Evolutionary conservation across 306 rosid species (phyloP), one percentile per base, ranked within the genome.

Genomic region (Calophaca sinica): DNA sequence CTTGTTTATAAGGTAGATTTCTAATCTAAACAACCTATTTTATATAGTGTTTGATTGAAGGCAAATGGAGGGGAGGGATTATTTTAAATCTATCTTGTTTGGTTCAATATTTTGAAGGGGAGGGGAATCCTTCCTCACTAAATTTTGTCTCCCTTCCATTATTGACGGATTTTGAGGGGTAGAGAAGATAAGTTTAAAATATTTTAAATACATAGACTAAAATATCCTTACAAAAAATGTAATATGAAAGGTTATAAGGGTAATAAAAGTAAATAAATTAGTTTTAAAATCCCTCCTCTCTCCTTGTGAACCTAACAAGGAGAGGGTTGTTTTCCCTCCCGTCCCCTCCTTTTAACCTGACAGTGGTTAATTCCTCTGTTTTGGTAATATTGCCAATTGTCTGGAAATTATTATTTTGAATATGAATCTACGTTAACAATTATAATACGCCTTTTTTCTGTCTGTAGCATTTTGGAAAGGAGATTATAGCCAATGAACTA

Each of bases 401-500:
- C 42, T 72, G 44, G 58, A 26, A 36, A 35, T 2, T 41, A 49
- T 61, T 38, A 31, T 67, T 54, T 69, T 15, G 53, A 68, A 53
- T 48, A 44, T 74, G 72, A 45, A 50, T 14, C 52, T 57, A 36
- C 32, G 12, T 52, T 74, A 12, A 51, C 28, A n/a, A n/a, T 81
- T 62, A 46, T 76, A 55, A 9, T 70, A 45, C 72, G 0, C 32
- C 33, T 26, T 53, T 13, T 54, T 44, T 61, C 41, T 70, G 14
- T 44, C 26, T 81, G 12, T 67, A 94, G 97, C 99, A 94, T 84
- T 94, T 90, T 74, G 99, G 99, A 12, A 89, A 89, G 80, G 93
- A 94, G 86, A 90, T 94, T 60, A 94, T 94, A 75, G 93, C 99
- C 14, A 94, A 90, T 87, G 96, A 94, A 81, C 96, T 94, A 65